Evolutionary conservation across 495 filamentous ascomycete genomes (phyloP).

Genomic region (Penicillium steckii): DNA sequence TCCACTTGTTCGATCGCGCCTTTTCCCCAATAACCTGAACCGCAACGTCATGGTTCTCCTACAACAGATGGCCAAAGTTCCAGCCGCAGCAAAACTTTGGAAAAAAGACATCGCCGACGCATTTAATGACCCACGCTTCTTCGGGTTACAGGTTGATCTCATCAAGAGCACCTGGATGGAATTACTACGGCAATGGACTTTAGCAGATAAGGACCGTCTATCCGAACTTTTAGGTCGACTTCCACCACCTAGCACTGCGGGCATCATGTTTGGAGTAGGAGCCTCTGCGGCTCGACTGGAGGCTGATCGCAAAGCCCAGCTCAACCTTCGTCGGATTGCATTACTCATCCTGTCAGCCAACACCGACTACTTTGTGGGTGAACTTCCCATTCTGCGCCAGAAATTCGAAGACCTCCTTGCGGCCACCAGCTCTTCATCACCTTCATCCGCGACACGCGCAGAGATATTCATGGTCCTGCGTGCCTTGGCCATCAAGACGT

Average conservation of each 20-base stretch:
- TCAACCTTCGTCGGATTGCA: slow-evolving; percentile 82
- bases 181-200: slow-evolving; percentile 75
- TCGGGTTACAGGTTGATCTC: slow-evolving; percentile 61
- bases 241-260: slow-evolving; percentile 85
- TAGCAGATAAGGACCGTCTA: slow-evolving; percentile 85
- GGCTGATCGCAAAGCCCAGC: slow-evolving; percentile 88
- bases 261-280: slow-evolving; percentile 96
- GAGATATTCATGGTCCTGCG: slow-evolving; percentile 89
- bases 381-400: slow-evolving; percentile 70
- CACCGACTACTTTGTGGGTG: slow-evolving; percentile 74
- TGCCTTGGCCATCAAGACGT: slow-evolving; percentile 72
- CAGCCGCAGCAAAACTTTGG: slow-evolving; percentile 84
- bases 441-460: slow-evolving; percentile 82
- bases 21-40: slow-evolving; percentile 84
- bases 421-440: slow-evolving; percentile 86
- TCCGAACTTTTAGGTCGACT: slow-evolving; percentile 75
- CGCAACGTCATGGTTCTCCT: slow-evolving; percentile 68
- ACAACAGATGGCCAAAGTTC: slow-evolving; percentile 71
- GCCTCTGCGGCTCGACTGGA: slow-evolving; percentile 91
- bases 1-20: slow-evolving; percentile 78
- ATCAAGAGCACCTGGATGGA: slow-evolving; percentile 77
- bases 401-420: slow-evolving; percentile 83
- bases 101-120: slow-evolving; percentile 90
- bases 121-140: slow-evolving; percentile 87
- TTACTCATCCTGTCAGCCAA: slow-evolving; percentile 71